Evolutionary conservation across 345 rosid species (phyloP).

Genomic region (Excoecaria agallocha): DNA sequence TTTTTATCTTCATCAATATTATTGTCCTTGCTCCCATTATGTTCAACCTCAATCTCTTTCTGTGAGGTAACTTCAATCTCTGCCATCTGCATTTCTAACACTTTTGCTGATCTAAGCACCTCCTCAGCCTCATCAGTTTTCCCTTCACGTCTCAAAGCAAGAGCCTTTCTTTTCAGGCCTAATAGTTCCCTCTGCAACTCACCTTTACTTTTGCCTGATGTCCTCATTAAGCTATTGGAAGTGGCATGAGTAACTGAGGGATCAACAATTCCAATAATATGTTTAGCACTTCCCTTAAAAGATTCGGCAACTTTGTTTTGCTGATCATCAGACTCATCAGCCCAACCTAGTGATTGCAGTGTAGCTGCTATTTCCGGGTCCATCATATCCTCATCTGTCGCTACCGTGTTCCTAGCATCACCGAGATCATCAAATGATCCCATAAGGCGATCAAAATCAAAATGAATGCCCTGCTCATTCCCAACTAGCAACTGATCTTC

Average conservation of each 20-base stretch:
- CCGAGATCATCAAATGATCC: conserved; percentile 52
- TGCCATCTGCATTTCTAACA: conserved; percentile 53
- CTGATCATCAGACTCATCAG: conserved; percentile 46
- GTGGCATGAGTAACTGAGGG: conserved; percentile 26
- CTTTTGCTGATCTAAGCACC: conserved; percentile 52
- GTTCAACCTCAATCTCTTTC: conserved; percentile 30
- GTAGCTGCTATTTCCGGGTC: conserved; percentile 81
- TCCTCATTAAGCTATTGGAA: conserved; percentile 20
- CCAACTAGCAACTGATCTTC: conserved; percentile 47
- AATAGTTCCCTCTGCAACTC: conserved; percentile 85
- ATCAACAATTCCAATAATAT: conserved; percentile 21
- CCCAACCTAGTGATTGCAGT: conserved; percentile 74
- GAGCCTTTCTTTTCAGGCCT: conserved; percentile 77
- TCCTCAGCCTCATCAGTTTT: conserved; percentile 75
- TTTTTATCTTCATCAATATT: neutral
- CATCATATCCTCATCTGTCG: conserved; percentile 79
- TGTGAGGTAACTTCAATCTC: conserved; percentile 54
- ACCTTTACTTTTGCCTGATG: conserved; percentile 56
- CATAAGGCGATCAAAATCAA: conserved; percentile 45
- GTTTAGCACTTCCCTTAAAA: conserved; percentile 25
- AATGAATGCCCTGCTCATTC: conserved; percentile 32
- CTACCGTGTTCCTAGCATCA: conserved; percentile 56
- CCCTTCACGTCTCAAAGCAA: conserved; percentile 72
- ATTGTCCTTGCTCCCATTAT: conserved; percentile 20
- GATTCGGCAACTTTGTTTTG: conserved; percentile 18